Base-by-base conservation (phyloP, 129 eudicot species). In the Rutidosis leptorrhynchoides region DNA sequence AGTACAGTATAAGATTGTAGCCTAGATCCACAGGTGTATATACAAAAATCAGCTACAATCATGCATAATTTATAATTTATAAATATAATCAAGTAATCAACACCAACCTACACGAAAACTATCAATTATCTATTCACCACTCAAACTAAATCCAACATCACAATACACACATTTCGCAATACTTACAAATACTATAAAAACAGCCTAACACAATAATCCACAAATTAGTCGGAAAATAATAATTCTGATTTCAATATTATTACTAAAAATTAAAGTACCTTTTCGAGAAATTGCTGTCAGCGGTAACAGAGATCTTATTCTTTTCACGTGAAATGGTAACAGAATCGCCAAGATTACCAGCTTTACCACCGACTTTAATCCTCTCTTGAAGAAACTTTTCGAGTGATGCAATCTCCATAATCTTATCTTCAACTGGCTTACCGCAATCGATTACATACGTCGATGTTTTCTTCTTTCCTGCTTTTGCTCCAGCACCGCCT, bases 381-480 rank as follows among this genome's bases (percentile, higher is more conserved):
- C 86, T 71, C 72, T 82, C 86, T 67, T 82, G 83, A 71, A 82
- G 86, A 52, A 82, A 82, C 80, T 82, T 82, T 51, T 78, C 86
- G 2, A 82, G 83, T 1, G 83, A 82, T 10, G 86, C 86, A 2
- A 82, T 82, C 37, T 82, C 86, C 86, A 82, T 82, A 49, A 82
- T 82, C 80, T 82, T 82, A 16, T 82, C 86, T 51, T 82, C 83
- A 40, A 82, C 86, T 28, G 86, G 86, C 78, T 82, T 82, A 1
- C 86, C 86, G 16, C 86, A 82, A 65, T 82, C 83, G 4, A 82
- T 82, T 29, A 73, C 79, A 68, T 64, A 82, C 21, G 75, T 82
- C 48, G 74, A 57, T 22, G 60, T 42, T 69, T 78, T 78, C 75
- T 82, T 82, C 86, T 82, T 82, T 59, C 80, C 83, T 9, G 75